phyloP scores from a whole-genome alignment of 2,329 filamentous ascomycete species.

The Colletotrichum chrysophilum region DNA sequence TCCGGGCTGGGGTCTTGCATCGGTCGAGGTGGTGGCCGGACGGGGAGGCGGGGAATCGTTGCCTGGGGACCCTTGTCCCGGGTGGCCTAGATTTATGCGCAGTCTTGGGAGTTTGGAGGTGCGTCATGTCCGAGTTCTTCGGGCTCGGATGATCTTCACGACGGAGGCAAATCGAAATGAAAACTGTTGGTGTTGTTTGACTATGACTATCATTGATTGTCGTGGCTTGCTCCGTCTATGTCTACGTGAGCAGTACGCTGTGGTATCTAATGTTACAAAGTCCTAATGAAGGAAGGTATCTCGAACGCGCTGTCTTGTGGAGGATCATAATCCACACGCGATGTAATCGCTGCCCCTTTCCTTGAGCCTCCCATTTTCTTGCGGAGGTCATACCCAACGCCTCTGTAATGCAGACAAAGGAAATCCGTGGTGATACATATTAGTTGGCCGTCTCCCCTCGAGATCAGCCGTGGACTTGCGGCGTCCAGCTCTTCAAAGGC shows the following conservation, averaged over 20 bases:
- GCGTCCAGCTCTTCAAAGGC: neutral
- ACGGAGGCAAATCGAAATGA: neutral
- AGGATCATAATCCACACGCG: constrained; percentile 6
- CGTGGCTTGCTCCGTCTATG: neutral
- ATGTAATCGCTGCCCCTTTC: neutral
- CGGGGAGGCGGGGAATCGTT: neutral
- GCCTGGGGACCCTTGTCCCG: neutral
- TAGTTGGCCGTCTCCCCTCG: neutral
- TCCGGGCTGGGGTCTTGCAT: neutral
- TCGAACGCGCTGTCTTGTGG: neutral
- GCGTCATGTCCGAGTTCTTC: neutral
- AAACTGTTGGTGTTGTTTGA: neutral
- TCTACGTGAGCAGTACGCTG: neutral
- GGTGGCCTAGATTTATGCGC: neutral
- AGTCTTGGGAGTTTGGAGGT: neutral
- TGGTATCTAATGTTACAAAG: constrained; percentile 15
- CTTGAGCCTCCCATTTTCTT: neutral
- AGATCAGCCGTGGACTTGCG: neutral
- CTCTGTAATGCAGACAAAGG: neutral
- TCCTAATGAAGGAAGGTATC: constrained; percentile 11
- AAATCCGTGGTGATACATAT: constrained; percentile 11
- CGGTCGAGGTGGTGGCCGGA: neutral
- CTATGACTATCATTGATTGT: neutral
- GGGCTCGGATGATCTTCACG: neutral
- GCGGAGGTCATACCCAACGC: neutral